Conservation (phyloP, 306 rosid species). For the Cicer cuneatum region DNA sequence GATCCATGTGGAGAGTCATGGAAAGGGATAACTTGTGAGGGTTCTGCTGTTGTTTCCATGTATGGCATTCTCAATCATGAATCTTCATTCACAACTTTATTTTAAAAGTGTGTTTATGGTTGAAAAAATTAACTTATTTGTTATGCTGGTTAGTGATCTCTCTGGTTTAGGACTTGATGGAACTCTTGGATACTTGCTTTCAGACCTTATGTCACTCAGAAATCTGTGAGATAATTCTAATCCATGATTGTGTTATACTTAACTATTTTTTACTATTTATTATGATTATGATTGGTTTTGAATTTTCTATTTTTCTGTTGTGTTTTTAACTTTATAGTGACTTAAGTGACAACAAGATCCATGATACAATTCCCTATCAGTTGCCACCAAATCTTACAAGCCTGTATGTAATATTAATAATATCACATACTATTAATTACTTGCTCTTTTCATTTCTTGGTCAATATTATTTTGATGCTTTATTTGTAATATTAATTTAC, state of each 20-base stretch:
- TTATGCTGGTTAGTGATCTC: slow-evolving; percentile 60
- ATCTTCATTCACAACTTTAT: background rate
- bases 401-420: slow-evolving; percentile 86
- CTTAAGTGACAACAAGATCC: slow-evolving; percentile 80
- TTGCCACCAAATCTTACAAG: slow-evolving; percentile 94
- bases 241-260: slow-evolving; percentile 30
- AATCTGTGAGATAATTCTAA: slow-evolving; percentile 66
- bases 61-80: slow-evolving; percentile 54
- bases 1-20: slow-evolving; percentile 95
- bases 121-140: slow-evolving; percentile 43
- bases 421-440: slow-evolving; percentile 17
- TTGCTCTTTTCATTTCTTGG: slow-evolving; percentile 26
- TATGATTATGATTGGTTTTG: background rate
- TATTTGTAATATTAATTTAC: slow-evolving; percentile 16
- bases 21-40: slow-evolving; percentile 93
- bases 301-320: background rate
- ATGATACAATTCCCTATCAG: slow-evolving; percentile 81
- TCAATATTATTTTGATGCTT: slow-evolving; percentile 33
- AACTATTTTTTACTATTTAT: slow-evolving; percentile 6
- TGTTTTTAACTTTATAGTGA: slow-evolving; percentile 57
- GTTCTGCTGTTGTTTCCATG: slow-evolving; percentile 86
- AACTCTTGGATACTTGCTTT: slow-evolving; percentile 88
- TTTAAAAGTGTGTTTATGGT: slow-evolving; percentile 1
- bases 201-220: slow-evolving; percentile 71
- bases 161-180: slow-evolving; percentile 90